A percentile compares a stretch with the other conserved stretches of the same genome.
These are phyloP conservation scores for Candida methanosorbosa DNA, from an alignment of 805 yeast genomes.

Conservation along the genomic window DNA sequence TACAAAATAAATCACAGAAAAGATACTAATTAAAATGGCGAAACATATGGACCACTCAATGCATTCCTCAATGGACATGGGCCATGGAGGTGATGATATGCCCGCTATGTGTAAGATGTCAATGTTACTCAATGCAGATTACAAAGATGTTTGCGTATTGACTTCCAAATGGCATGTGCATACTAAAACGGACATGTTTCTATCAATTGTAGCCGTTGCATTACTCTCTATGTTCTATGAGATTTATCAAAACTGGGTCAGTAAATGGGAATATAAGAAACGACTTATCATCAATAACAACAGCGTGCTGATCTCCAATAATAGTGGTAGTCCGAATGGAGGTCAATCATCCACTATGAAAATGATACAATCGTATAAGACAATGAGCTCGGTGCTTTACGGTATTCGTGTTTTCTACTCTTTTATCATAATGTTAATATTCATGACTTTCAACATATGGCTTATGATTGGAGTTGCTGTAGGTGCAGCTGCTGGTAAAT, in stretches of 20 bases:
- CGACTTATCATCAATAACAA: neutral
- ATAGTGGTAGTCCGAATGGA: conserved; percentile 5
- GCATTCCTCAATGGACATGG: no score
- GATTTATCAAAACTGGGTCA: conserved; percentile 19
- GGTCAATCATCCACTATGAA: neutral
- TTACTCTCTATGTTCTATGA: conserved; percentile 29
- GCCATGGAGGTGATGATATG: conserved; percentile 10
- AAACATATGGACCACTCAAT: conserved; percentile 8
- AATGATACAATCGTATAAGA: conserved; percentile 12
- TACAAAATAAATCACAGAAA: no score
- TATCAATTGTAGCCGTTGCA: conserved; percentile 24
- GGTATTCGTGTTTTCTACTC: conserved; percentile 35
- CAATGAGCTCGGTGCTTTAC: conserved; percentile 24
- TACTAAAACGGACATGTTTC: conserved; percentile 23
- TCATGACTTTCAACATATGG: conserved; percentile 41
- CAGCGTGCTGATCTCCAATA: conserved; percentile 2
- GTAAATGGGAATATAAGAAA: conserved; percentile 13
- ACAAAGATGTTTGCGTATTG: conserved; percentile 33
- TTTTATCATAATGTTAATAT: conserved; percentile 36
- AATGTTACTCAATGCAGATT: conserved; percentile 36
- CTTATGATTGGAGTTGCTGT: conserved; percentile 33
- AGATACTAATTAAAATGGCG: no score
- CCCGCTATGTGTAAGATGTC: conserved; percentile 25
- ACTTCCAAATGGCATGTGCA: conserved; percentile 31
- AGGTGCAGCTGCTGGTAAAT: conserved; percentile 33